phyloP scores from a whole-genome alignment of 768 basidiomycete species.

The Leccinum obscurum region DNA sequence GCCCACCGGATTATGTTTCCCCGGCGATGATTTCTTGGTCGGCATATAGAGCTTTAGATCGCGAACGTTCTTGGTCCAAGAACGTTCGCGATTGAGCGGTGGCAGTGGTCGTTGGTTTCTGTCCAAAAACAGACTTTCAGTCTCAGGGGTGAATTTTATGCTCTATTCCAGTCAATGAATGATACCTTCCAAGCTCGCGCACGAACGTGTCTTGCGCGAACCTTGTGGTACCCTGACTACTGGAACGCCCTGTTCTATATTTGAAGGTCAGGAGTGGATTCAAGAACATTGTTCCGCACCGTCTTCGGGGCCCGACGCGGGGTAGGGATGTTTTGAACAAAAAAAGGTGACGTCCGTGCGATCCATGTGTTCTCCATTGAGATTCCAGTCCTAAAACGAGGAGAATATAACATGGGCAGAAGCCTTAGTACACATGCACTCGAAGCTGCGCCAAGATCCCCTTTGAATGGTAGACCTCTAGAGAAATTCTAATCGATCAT shows the following conservation, averaged over 20 bases:
- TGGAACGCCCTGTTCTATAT: neutral
- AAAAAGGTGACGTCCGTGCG: neutral
- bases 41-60: neutral
- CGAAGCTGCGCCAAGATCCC: neutral
- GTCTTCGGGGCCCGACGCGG: neutral
- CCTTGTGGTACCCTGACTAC: neutral
- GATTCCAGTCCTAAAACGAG: too few relatives aligned
- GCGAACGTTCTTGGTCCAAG: too few relatives aligned
- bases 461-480: neutral
- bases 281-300: neutral
- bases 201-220: slow-evolving; percentile 12
- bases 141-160: neutral
- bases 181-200: neutral
- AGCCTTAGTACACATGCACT: too few relatives aligned
- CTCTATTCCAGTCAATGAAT: neutral
- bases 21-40: neutral
- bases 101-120: neutral
- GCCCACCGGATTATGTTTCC: slow-evolving; percentile 1
- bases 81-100: neutral
- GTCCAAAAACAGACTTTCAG: neutral
- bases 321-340: neutral
- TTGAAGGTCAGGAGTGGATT: neutral
- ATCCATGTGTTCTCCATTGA: neutral
- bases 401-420: neutral
- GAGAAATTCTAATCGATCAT: neutral